Percentiles rank a stretch among this genome's conserved stretches.
Evolutionary conservation across 2,329 filamentous ascomycete genomes (phyloP).

Genomic region (Penicillium sp.): DNA sequence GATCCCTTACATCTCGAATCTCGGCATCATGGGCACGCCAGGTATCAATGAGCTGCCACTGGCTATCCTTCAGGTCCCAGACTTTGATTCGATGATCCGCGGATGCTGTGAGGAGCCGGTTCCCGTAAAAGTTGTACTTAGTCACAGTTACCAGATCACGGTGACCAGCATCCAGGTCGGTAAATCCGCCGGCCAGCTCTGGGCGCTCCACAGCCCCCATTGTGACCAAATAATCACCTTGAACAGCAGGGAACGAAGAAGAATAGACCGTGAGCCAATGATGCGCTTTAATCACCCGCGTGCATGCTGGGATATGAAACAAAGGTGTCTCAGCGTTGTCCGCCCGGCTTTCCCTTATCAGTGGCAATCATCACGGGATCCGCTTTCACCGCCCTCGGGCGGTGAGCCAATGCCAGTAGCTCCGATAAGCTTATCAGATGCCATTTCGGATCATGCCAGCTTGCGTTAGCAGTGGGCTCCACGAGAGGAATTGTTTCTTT

Average conservation of each 20-base stretch:
- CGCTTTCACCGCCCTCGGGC: conserved; percentile 25
- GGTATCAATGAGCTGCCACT: conserved; percentile 80
- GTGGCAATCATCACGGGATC: conserved; percentile 21
- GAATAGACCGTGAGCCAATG: conserved; percentile 20
- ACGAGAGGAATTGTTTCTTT: conserved; percentile 6
- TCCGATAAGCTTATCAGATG: conserved; percentile 22
- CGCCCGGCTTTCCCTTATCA: conserved; percentile 21
- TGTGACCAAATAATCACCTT: conserved; percentile 8
- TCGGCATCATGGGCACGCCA: conserved; percentile 91
- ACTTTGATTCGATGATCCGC: conserved; percentile 92
- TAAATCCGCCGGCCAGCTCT: conserved; percentile 41
- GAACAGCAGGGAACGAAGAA: conserved; percentile 1
- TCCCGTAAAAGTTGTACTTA: conserved; percentile 89
- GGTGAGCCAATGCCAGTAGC: conserved; percentile 29
- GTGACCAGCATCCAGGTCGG: conserved; percentile 50
- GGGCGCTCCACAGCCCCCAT: conserved; percentile 30
- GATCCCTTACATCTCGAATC: conserved; percentile 72
- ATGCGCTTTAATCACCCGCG: conserved; percentile 22
- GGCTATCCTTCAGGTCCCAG: conserved; percentile 74
- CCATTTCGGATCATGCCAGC: conserved; percentile 32
- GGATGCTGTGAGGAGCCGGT: conserved; percentile 85
- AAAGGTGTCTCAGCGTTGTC: conserved; percentile 24
- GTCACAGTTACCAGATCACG: conserved; percentile 75
- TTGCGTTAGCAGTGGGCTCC: conserved; percentile 26
- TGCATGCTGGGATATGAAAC: conserved; percentile 26